These are phyloP conservation scores for Lathyrus sativus DNA, from an alignment of 306 rosid genomes.

Conservation along the genomic window DNA sequence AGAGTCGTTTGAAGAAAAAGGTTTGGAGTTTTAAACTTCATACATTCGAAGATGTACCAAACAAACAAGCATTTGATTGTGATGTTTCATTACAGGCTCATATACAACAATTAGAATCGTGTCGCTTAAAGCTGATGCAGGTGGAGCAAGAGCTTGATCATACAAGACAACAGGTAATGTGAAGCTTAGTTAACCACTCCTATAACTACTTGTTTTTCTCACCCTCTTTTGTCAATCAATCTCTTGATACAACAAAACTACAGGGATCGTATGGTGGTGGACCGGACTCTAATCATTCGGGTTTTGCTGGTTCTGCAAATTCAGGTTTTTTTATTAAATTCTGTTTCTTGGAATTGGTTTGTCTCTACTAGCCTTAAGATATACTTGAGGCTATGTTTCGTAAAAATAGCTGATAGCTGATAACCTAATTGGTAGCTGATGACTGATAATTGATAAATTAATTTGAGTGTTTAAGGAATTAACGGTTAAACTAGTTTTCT, in stretches of 20 bases:
- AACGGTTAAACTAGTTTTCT: too few species aligned
- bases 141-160: constrained; percentile 80
- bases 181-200: neutral
- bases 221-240: constrained; percentile 13
- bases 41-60: constrained; percentile 33
- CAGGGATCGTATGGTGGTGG: constrained; percentile 74
- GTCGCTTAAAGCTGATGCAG: constrained; percentile 77
- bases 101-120: constrained; percentile 86
- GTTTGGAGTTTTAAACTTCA: constrained; percentile 43
- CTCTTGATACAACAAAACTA: constrained; percentile 39
- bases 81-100: constrained; percentile 65
- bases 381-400: too few species aligned
- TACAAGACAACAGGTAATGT: constrained; percentile 71
- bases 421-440: too few species aligned
- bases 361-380: neutral
- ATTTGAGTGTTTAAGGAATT: too few species aligned
- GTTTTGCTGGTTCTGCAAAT: constrained; percentile 56
- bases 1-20: constrained; percentile 92
- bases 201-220: neutral
- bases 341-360: constrained; percentile 33
- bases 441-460: too few species aligned
- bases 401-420: too few species aligned
- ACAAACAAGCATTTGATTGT: constrained; percentile 35
- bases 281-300: constrained; percentile 54
- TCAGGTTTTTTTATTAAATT: constrained; percentile 60